Base-by-base conservation (phyloP, 805 yeast genomes). In the Wickerhamomyces canadensis region DNA sequence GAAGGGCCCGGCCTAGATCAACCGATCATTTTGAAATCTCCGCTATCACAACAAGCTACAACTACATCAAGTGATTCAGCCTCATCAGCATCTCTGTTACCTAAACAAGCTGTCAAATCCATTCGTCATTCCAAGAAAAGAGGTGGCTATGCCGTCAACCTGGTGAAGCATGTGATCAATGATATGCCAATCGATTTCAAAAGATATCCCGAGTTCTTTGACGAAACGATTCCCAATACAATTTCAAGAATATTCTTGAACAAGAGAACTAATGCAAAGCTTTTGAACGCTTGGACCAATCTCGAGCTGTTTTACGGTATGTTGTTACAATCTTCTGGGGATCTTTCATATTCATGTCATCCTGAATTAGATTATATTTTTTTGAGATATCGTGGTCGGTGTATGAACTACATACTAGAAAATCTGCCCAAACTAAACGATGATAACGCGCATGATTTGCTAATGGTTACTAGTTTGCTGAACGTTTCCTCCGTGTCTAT, bases 251-350 rank as follows among this genome's bases (percentile, higher is more conserved):
- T 31, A 7, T 35, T 35, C n/a, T 15, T 35, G 7, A 21, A 21
- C 10, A 21, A 21, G 23, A 21, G 23, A 21, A 21, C 7, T 21
- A 21, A 21, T 10, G 7, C 23, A 21, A 21, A 21, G 23, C 23
- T 21, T 7, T 21, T 21, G 23, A 21, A 21, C 10, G 7, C 23
- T 7, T 21, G 7, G 7, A 21, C 23, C 7, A 21, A 21, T 10
- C 7, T 21, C 23, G 10, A 10, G 4, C 6, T 42, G 2, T 52
- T 48, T 30, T 26, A 49, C 9, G 51, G 38, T 2, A 26, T 34
- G 19, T 21, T 44, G n/a, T 24, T 48, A 0, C 40, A 34, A 14
- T 54, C 48, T 1, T 24, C 39, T 10, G 55, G 53, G n/a, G n/a
- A n/a, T 3, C 22, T 30, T 8, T 25, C 49, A n/a, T 24, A 43